Evolutionary conservation across 192 early-diverging fungal genomes (phyloP).

Genomic region (Jimgerdemannia lactiflua): DNA sequence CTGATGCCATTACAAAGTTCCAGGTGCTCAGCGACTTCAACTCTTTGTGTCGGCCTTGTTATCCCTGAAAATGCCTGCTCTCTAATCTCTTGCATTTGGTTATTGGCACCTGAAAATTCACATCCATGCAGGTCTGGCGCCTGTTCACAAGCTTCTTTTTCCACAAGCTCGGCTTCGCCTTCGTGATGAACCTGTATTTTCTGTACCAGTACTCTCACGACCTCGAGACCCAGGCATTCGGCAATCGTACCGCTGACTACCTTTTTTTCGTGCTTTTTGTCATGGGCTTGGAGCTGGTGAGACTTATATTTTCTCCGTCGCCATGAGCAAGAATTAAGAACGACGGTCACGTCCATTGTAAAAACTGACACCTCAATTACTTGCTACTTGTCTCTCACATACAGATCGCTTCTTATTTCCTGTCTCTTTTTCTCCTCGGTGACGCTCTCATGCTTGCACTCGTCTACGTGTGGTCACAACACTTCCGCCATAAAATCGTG

Average conservation of each 20-base stretch:
- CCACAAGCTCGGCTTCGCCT: slow-evolving; percentile 47
- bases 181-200: slow-evolving; percentile 70
- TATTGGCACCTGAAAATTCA: background rate
- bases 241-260: slow-evolving; percentile 73
- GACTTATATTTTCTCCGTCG: background rate
- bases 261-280: slow-evolving; percentile 70
- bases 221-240: slow-evolving; percentile 67
- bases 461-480: slow-evolving; percentile 76
- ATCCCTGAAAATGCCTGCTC: background rate
- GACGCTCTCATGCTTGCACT: slow-evolving; percentile 58
- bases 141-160: slow-evolving; percentile 67
- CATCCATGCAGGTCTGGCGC: slow-evolving; percentile 64
- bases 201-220: slow-evolving; percentile 67
- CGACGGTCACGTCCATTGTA: background rate
- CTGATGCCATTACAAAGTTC: slow-evolving; percentile 45
- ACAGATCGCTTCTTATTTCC: slow-evolving; percentile 8
- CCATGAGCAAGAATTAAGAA: too few species aligned
- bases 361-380: background rate
- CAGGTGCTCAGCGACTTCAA: slow-evolving; percentile 41
- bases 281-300: slow-evolving; percentile 42
- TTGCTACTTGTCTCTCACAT: background rate
- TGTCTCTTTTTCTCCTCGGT: slow-evolving; percentile 31
- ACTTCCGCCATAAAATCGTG: slow-evolving; percentile 52
- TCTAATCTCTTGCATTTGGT: background rate
- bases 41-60: background rate